A percentile compares a stretch with the other conserved stretches of the same genome.
phyloP scores from a whole-genome alignment of 2,329 filamentous ascomycete genomes.

The Penicillium italicum region DNA sequence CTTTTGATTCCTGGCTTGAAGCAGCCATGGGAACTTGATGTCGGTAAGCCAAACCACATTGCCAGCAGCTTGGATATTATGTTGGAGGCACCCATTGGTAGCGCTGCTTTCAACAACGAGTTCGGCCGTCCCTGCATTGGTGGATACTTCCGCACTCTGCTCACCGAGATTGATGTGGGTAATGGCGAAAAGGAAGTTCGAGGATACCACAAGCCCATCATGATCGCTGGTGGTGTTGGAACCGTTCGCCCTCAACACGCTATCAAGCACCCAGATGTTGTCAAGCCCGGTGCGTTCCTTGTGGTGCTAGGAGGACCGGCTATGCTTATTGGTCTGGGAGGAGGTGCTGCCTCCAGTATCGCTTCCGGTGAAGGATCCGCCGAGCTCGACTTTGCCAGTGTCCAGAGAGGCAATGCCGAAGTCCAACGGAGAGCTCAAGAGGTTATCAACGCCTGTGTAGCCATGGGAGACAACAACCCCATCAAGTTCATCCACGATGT shows the following conservation, averaged over 20 bases:
- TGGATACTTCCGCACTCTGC: constrained; percentile 87
- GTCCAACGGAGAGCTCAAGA: constrained; percentile 94
- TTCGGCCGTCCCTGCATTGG: constrained; percentile 86
- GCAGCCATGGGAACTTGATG: constrained; percentile 85
- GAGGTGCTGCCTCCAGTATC: constrained; percentile 89
- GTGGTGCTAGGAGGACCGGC: constrained; percentile 93
- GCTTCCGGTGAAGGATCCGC: constrained; percentile 83
- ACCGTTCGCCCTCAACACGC: constrained; percentile 89
- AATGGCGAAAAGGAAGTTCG: constrained; percentile 67
- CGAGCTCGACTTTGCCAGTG: constrained; percentile 93
- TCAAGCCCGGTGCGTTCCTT: constrained; percentile 81
- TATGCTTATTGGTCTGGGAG: constrained; percentile 95
- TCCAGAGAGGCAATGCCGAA: constrained; percentile 94
- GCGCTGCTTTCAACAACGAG: constrained; percentile 95
- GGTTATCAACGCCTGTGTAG: constrained; percentile 92
- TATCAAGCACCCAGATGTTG: constrained; percentile 73
- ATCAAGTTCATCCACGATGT: constrained; percentile 98
- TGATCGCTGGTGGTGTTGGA: constrained; percentile 94
- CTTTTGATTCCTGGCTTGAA: constrained; percentile 78
- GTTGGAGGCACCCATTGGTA: constrained; percentile 93
- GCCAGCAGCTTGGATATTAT: constrained; percentile 95
- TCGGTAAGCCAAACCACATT: constrained; percentile 86
- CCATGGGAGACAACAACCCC: constrained; percentile 77
- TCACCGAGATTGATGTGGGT: constrained; percentile 63
- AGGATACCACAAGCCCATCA: constrained; percentile 97